These are phyloP conservation scores for Echinochloa phyllopogon DNA, from an alignment of 176 grass and related monocot species.

Conservation along the genomic window DNA sequence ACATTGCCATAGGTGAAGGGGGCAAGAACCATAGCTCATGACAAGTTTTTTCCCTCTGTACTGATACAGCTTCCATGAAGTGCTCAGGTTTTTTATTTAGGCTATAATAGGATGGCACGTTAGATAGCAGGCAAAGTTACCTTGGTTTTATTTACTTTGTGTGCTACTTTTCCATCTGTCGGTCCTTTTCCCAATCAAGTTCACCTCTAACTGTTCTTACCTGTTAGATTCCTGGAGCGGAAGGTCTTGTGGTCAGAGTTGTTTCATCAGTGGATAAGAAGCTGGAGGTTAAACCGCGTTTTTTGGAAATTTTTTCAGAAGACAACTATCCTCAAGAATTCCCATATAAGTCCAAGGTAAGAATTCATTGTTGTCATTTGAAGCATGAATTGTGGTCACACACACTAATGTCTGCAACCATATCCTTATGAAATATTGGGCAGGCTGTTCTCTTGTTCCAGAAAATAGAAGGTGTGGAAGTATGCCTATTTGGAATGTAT, in stretches of 20 bases:
- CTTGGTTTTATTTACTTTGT: neutral
- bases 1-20: neutral
- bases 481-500: slow-evolving; percentile 99
- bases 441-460: slow-evolving; percentile 99
- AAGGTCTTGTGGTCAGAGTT: slow-evolving; percentile 98
- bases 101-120: neutral
- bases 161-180: slow-evolving; percentile 26
- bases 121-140: slow-evolving; percentile 1
- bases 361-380: slow-evolving; percentile 34
- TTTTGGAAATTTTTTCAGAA: slow-evolving; percentile 98
- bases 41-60: neutral
- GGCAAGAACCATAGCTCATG: neutral
- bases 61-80: slow-evolving; percentile 15
- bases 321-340: slow-evolving; percentile 98
- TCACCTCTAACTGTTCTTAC: slow-evolving; percentile 27
- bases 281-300: slow-evolving; percentile 96
- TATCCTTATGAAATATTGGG: slow-evolving; percentile 46
- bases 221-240: slow-evolving; percentile 85
- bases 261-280: slow-evolving; percentile 99
- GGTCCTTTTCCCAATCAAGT: slow-evolving; percentile 10
- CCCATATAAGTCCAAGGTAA: slow-evolving; percentile 97
- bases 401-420: slow-evolving; percentile 22
- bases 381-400: slow-evolving; percentile 31
- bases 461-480: slow-evolving; percentile 99
- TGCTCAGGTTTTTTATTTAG: slow-evolving; percentile 9